Evolutionary conservation across 2,329 filamentous ascomycete species (phyloP).

Genomic region (Arthroderma uncinatum): DNA sequence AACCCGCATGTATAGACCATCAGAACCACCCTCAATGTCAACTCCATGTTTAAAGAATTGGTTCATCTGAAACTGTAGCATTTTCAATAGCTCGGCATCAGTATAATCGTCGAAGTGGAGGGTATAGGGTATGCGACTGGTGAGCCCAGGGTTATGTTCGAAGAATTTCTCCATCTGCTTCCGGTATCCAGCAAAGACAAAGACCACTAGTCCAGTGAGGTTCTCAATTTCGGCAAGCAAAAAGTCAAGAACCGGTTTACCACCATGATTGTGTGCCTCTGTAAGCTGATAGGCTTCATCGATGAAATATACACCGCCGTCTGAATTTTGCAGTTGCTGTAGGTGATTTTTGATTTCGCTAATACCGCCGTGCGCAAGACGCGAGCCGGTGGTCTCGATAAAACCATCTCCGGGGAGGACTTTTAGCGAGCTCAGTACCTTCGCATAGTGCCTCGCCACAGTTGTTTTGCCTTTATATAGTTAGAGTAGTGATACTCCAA

Average conservation of each 20-base stretch:
- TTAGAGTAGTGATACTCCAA: conserved; percentile 11
- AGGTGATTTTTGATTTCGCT: conserved; percentile 47
- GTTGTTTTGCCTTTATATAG: conserved; percentile 54
- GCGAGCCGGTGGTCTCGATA: conserved; percentile 57
- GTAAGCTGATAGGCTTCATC: conserved; percentile 70
- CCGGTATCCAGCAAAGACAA: conserved; percentile 62
- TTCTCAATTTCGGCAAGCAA: conserved; percentile 65
- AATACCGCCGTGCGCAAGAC: conserved; percentile 53
- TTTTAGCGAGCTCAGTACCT: conserved; percentile 52
- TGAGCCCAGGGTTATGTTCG: conserved; percentile 58
- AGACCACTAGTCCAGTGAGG: conserved; percentile 55
- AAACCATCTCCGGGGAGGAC: conserved; percentile 52
- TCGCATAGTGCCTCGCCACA: conserved; percentile 57
- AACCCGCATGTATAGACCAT: conserved; percentile 55
- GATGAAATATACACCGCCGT: conserved; percentile 62
- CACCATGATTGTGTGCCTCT: conserved; percentile 46
- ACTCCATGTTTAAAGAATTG: conserved; percentile 46
- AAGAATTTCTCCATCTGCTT: conserved; percentile 70
- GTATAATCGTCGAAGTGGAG: conserved; percentile 60
- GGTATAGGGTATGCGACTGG: conserved; percentile 55
- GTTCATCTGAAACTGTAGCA: conserved; percentile 47
- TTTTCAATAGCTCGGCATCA: conserved; percentile 52
- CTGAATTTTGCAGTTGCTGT: conserved; percentile 44
- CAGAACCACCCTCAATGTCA: conserved; percentile 47
- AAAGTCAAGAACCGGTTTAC: conserved; percentile 55